Conservation (phyloP, 2,329 filamentous ascomycete genomes). For the Pestalotiopsis fici region DNA sequence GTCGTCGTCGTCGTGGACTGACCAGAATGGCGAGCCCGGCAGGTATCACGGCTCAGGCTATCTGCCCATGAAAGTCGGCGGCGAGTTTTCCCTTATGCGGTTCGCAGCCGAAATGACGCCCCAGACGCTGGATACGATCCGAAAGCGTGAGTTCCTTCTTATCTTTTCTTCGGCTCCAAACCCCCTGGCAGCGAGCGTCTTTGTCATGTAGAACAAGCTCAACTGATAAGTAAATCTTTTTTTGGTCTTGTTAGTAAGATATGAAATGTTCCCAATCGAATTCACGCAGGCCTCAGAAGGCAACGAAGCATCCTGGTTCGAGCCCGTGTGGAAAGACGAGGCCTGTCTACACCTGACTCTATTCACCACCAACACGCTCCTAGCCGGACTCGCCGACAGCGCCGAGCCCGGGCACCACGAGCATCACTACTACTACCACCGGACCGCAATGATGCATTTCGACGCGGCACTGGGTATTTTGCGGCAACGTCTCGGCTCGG, state of each 20-base stretch:
- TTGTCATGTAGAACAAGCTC: neutral
- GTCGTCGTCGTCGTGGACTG: too few species aligned
- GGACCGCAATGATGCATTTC: neutral
- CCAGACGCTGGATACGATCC: neutral
- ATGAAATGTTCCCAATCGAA: neutral
- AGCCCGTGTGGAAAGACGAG: neutral
- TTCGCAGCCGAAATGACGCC: neutral
- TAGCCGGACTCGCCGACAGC: neutral
- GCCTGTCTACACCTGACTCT: constrained; percentile 1
- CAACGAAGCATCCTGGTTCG: neutral
- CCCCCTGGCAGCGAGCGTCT: too few species aligned
- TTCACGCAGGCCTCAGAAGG: neutral
- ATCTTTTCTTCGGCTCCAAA: neutral
- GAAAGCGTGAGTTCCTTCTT: neutral
- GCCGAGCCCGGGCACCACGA: neutral
- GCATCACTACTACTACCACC: neutral
- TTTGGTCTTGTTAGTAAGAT: neutral
- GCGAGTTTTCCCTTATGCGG: neutral
- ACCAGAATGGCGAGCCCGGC: too few species aligned
- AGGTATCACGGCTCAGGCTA: neutral
- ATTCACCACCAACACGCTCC: neutral
- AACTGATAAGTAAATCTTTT: neutral
- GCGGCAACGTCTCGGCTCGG: neutral
- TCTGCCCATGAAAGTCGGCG: constrained; percentile 3
- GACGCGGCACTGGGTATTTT: neutral